Percentiles rank a stretch among this genome's conserved stretches.
Evolutionary conservation across 306 rosid species (phyloP).

Genomic region (Prunus dulcis): DNA sequence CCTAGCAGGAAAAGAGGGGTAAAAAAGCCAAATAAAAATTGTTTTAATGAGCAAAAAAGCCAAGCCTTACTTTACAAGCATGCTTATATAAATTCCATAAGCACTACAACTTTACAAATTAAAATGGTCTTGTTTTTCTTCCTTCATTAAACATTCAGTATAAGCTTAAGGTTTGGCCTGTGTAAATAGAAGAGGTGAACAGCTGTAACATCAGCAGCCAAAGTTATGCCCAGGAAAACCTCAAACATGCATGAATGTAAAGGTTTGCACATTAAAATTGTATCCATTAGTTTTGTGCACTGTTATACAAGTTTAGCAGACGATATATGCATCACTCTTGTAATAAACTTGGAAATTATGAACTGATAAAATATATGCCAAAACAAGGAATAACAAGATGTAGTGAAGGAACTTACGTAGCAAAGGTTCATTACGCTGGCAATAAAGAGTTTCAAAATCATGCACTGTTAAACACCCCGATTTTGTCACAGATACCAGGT

Average conservation of each 20-base stretch:
- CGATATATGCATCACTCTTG: not conserved
- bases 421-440: slow-evolving; percentile 36
- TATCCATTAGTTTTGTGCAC: not conserved
- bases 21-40: not conserved
- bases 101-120: not conserved
- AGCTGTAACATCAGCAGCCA: not conserved
- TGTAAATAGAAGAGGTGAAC: not conserved
- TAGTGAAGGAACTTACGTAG: slow-evolving; percentile 29
- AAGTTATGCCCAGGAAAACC: not conserved
- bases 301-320: not conserved
- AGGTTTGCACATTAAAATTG: not conserved
- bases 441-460: slow-evolving; percentile 75
- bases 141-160: not conserved
- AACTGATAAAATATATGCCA: not conserved
- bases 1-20: slow-evolving; percentile 41
- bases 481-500: slow-evolving; percentile 77
- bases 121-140: not conserved
- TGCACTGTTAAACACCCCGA: slow-evolving; percentile 78
- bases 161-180: not conserved
- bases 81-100: not conserved
- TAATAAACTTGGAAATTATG: not conserved
- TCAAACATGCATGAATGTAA: not conserved
- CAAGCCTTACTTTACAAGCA: not conserved
- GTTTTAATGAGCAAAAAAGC: not conserved
- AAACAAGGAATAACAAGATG: not conserved